These are phyloP conservation scores for Tylopilus sp. DNA, from an alignment of 768 basidiomycete genomes.

Conservation along the genomic window DNA sequence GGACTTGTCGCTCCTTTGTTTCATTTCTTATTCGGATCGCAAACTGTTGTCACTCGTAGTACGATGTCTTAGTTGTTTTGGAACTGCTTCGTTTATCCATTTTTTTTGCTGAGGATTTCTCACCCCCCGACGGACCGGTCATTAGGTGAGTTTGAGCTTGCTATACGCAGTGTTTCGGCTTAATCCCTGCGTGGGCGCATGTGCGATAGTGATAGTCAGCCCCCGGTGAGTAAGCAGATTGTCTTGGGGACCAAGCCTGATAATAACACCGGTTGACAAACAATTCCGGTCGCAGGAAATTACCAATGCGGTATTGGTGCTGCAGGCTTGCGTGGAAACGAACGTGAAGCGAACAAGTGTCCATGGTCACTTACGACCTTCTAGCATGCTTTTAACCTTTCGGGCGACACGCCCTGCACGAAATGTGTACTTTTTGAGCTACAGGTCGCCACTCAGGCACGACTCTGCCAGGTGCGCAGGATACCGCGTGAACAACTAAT, in stretches of 20 bases:
- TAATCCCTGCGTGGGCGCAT: not conserved
- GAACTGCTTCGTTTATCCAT: not conserved
- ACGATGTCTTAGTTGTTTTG: constrained; percentile 1
- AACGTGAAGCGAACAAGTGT: not conserved
- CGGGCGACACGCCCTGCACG: not conserved
- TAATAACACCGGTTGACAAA: constrained; percentile 8
- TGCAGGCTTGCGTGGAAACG: not conserved
- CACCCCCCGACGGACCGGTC: not conserved
- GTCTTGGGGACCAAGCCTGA: not conserved
- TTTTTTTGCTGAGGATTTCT: not conserved
- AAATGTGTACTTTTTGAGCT: not conserved
- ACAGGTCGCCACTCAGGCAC: not conserved
- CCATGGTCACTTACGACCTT: not conserved
- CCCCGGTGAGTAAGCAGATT: constrained; percentile 12
- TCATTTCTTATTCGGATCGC: constrained; percentile 7
- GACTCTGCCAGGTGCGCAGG: not conserved
- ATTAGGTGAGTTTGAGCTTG: constrained; percentile 11
- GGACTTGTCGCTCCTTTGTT: constrained; percentile 14
- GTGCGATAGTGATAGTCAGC: not conserved
- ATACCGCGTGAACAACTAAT: not conserved
- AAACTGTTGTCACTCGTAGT: constrained; percentile 6
- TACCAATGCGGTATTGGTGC: not conserved
- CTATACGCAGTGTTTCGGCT: not conserved
- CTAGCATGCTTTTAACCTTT: not conserved
- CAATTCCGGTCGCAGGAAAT: not conserved